Percentiles rank a stretch among this genome's conserved stretches.
Conservation (phyloP, 345 rosid genomes). For the Noccaea bulbosa region DNA sequence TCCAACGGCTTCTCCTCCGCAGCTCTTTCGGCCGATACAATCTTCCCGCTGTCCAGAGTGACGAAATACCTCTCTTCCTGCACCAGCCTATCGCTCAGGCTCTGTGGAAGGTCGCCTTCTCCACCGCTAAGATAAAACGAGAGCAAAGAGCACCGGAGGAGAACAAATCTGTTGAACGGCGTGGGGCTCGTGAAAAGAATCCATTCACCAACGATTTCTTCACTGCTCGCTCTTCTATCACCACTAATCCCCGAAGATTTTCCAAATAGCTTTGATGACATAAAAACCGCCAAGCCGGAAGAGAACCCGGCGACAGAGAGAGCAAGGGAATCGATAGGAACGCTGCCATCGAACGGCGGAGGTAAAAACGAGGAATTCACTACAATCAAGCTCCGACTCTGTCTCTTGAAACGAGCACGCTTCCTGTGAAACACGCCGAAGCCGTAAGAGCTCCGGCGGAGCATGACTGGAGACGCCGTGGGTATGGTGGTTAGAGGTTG, state of each 20-base stretch:
- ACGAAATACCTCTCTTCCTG: slow-evolving; percentile 85
- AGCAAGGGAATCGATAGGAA: slow-evolving; percentile 50
- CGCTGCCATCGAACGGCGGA: slow-evolving; percentile 50
- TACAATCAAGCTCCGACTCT: slow-evolving; percentile 34
- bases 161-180: slow-evolving; percentile 86
- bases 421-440: slow-evolving; percentile 49
- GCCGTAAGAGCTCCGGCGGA: slow-evolving; percentile 43
- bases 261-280: slow-evolving; percentile 44
- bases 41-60: slow-evolving; percentile 64
- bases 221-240: slow-evolving; percentile 11
- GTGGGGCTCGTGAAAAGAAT: slow-evolving; percentile 79
- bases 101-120: slow-evolving; percentile 50
- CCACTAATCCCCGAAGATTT: slow-evolving; percentile 9
- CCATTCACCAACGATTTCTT: slow-evolving; percentile 73
- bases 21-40: slow-evolving; percentile 40
- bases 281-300: slow-evolving; percentile 60
- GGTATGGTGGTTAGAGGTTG: slow-evolving; percentile 35
- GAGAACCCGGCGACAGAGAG: slow-evolving; percentile 60
- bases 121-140: slow-evolving; percentile 48
- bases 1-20: slow-evolving; percentile 48
- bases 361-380: slow-evolving; percentile 44
- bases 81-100: slow-evolving; percentile 67
- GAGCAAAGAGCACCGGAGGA: slow-evolving; percentile 81
- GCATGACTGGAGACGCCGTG: slow-evolving; percentile 41
- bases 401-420: slow-evolving; percentile 57